These are phyloP conservation scores for Erigeron canadensis DNA, from an alignment of 129 eudicot species.

Conservation along the genomic window DNA sequence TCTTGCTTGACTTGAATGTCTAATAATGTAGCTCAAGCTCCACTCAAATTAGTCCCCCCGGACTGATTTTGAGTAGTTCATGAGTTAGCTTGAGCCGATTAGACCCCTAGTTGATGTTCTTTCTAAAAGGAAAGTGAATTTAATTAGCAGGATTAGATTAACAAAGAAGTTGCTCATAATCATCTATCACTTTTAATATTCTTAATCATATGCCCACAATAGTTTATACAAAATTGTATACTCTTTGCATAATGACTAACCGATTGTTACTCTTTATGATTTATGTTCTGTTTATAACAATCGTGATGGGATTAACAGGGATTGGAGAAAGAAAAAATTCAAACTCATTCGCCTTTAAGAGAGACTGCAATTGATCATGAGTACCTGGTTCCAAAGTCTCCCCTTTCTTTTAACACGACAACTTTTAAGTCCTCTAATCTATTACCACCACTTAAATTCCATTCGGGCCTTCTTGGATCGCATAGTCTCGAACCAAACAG, in stretches of 20 bases:
- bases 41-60: too few relatives aligned
- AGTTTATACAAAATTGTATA: neutral
- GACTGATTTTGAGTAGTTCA: too few relatives aligned
- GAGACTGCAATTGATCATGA: slow-evolving; percentile 49
- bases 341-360: slow-evolving; percentile 54
- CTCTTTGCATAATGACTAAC: neutral
- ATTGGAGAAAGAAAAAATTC: slow-evolving; percentile 45
- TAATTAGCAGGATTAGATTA: neutral
- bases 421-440: slow-evolving; percentile 45
- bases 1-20: too few relatives aligned
- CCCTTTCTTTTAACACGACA: slow-evolving; percentile 46
- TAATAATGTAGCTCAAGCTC: too few relatives aligned
- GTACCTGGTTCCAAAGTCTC: slow-evolving; percentile 64
- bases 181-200: neutral
- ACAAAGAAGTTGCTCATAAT: neutral
- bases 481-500: slow-evolving; percentile 40
- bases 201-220: slow-evolving; percentile 16
- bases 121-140: neutral
- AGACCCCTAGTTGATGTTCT: neutral
- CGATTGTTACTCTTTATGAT: neutral
- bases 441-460: slow-evolving; percentile 82
- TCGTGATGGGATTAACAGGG: slow-evolving; percentile 43
- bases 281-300: slow-evolving; percentile 23
- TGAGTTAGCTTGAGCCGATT: too few relatives aligned
- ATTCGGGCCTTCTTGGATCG: slow-evolving; percentile 61